phyloP scores from a whole-genome alignment of 2,329 filamentous ascomycete species.

The Fusarium musae region DNA sequence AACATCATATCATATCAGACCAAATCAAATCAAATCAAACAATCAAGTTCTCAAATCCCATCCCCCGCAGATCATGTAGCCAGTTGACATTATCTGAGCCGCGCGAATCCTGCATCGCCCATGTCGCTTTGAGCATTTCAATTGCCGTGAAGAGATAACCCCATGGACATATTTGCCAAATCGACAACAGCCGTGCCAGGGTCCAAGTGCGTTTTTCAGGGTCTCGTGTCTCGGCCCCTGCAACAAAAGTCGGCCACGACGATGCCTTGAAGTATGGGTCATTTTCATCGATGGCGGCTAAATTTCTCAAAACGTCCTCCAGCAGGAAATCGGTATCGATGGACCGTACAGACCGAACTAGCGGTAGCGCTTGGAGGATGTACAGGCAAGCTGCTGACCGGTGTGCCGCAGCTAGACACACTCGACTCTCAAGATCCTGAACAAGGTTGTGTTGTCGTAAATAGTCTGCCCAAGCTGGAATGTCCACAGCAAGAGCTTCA shows the following conservation, averaged over 20 bases:
- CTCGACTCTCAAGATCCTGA: conserved; percentile 55
- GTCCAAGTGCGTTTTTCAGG: conserved; percentile 61
- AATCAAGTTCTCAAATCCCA: conserved; percentile 59
- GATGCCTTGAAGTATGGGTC: conserved; percentile 69
- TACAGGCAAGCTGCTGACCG: conserved; percentile 60
- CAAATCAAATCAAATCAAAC: conserved; percentile 47
- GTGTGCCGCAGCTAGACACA: conserved; percentile 58
- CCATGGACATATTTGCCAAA: conserved; percentile 60
- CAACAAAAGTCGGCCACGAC: conserved; percentile 69
- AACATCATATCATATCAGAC: neutral
- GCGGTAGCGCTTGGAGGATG: conserved; percentile 56
- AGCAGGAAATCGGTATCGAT: conserved; percentile 59
- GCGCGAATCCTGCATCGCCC: conserved; percentile 55
- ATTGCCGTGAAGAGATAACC: conserved; percentile 62
- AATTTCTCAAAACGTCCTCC: conserved; percentile 61
- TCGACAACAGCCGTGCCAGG: conserved; percentile 58
- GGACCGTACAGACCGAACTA: conserved; percentile 49
- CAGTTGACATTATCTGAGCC: conserved; percentile 48
- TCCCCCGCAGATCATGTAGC: conserved; percentile 56
- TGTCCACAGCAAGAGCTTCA: conserved; percentile 56
- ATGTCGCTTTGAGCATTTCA: conserved; percentile 60
- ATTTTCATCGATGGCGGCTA: conserved; percentile 58
- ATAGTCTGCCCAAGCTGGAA: conserved; percentile 54
- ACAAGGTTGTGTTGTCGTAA: conserved; percentile 51
- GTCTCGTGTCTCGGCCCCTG: conserved; percentile 64